Evolutionary conservation across 169 alveolate species (phyloP), one percentile per base, ranked within the genome.

Genomic region (Babesia gibsoni): DNA sequence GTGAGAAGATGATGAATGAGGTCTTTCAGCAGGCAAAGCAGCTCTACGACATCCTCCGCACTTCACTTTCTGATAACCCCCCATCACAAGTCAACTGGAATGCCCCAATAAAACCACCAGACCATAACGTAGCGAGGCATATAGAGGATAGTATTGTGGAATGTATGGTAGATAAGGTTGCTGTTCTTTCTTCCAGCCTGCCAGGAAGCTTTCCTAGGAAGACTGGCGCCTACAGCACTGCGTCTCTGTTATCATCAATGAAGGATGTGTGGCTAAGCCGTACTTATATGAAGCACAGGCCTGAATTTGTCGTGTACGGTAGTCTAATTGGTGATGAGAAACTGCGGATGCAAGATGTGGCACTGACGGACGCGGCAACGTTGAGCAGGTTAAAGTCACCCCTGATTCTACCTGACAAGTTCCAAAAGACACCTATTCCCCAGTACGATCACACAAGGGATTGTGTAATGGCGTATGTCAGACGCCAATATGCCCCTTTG

Each of bases 1-100:
- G 54, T 35, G 57, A 54, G 37, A 56, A 48, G 46, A 49, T 58
- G n/a, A 8, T 79, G 29, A 22, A 46, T 16, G 88, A 67, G 16
- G 66, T 69, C 23, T 68, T 79, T 25, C 64, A 65, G 39, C 83
- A 68, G 53, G 83, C 88, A 10, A 56, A 54, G 41, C 88, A 68
- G 33, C 20, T 79, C 16, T 27, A 59, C 73, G 39, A 64, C 9
- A 58, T 52, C 9, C 6, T 58, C n/a, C 33, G 23, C n/a, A 16
- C 72, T 23, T 14, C 48, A 27, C 20, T 75, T 14, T 39, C 54
- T 16, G n/a, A 4, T 16, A 7, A 1, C 18, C 18, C 25, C 18
- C 33, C 8, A 45, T 16, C 41, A n/a, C 46, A 46, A 3, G 50
- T n/a, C 25, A 58, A 50, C 23, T 75, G 72, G 68, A 29, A 4